Conservation (phyloP, 768 basidiomycete genomes). For the Suillus weaverae region DNA sequence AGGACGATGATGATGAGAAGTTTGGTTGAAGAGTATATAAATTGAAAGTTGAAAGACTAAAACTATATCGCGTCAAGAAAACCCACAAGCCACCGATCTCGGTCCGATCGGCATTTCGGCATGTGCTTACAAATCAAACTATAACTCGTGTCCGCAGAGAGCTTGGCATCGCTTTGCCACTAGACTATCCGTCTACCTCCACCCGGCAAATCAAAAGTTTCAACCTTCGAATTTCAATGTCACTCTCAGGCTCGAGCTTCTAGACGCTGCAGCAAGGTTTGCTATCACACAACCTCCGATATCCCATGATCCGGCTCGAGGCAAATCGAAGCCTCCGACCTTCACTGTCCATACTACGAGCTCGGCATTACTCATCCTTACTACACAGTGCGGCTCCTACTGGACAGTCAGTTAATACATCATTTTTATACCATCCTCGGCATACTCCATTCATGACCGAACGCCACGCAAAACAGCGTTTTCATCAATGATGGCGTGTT, state of each 20-base stretch:
- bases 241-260: not conserved
- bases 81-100: not conserved
- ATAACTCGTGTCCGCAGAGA: not conserved
- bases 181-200: not conserved
- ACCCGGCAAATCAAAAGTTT: not conserved
- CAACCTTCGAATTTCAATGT: too few species aligned
- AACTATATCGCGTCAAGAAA: conserved; percentile 1
- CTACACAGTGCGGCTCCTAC: too few species aligned
- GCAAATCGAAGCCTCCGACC: not conserved
- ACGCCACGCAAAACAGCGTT: not conserved
- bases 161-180: not conserved
- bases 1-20: not conserved
- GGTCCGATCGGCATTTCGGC: conserved; percentile 12
- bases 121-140: not conserved
- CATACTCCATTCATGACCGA: not conserved
- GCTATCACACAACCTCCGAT: not conserved
- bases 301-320: not conserved
- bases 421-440: not conserved
- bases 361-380: too few species aligned
- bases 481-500: too few species aligned
- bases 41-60: conserved; percentile 7
- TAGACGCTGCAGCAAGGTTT: not conserved
- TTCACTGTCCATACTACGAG: too few species aligned
- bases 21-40: not conserved
- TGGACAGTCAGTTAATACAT: too few species aligned